Percentiles rank a stretch among this genome's conserved stretches.
Evolutionary conservation across 2,329 filamentous ascomycete genomes (phyloP).

Genomic region (Sordariomycetes sp.): DNA sequence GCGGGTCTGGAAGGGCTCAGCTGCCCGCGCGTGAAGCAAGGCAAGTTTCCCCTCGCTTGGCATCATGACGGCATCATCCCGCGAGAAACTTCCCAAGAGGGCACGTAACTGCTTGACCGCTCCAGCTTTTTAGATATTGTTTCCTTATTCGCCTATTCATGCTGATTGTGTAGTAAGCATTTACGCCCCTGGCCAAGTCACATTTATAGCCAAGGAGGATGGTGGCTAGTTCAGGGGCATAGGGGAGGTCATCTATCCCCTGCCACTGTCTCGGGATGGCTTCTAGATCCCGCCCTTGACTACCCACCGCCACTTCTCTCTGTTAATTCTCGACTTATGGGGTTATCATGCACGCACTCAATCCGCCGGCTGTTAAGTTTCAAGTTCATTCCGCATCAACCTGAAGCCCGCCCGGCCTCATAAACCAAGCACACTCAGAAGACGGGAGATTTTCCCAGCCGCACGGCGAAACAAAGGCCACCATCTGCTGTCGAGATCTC

Average conservation of each 20-base stretch:
- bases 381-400: background rate
- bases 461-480: background rate
- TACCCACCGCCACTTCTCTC: background rate
- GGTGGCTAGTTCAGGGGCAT: background rate
- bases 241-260: no score
- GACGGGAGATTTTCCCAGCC: background rate
- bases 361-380: background rate
- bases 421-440: background rate
- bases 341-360: background rate
- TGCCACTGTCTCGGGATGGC: background rate
- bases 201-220: no score
- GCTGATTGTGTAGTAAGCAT: no score
- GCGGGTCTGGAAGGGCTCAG: background rate
- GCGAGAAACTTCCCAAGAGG: background rate
- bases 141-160: background rate
- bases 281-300: background rate
- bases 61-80: background rate
- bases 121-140: background rate
- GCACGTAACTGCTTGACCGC: background rate
- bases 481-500: background rate
- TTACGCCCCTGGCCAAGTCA: no score
- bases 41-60: background rate
- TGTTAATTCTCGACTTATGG: background rate
- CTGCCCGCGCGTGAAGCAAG: background rate
- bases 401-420: background rate